Evolutionary conservation across 2,329 filamentous ascomycete species (phyloP), one percentile per base, ranked within the genome.

Genomic region (Colletotrichum sp.): DNA sequence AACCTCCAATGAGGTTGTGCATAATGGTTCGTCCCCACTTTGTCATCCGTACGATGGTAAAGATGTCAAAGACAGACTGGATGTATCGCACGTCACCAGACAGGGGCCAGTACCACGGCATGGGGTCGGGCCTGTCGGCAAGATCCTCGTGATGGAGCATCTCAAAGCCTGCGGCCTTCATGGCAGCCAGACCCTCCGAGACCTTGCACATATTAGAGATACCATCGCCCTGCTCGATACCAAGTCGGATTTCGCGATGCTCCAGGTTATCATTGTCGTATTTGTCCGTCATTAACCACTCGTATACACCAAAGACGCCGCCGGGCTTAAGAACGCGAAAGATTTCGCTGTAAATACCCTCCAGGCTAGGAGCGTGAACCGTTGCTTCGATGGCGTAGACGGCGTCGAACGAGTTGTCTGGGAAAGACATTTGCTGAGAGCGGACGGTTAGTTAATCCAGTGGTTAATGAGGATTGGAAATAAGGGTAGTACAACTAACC

Each of bases 381-480:
- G 96, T 98, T 2, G 96, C 96, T 87, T 98, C 96, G 79, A 98
- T 98, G 70, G 96, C 96, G 83, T 98, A 98, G 68, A 98, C 95
- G 71, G 95, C 95, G 80, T 98, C 96, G 85, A 98, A 98, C 12
- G 89, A 91, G 89, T 96, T 94, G 83, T 96, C 94, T 66, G 94
- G 93, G 88, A 98, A 98, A 30, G 92, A 92, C 94, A 98, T 98
- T 91, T 98, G 95, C 92, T 94, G 71, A 30, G 13, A 28, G 24
- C 8, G 3, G 26, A 16, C 12, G 43, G 26, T 72, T 66, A 68
- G 56, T 24, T 15, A 34, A 16, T n/a, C 13, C 34, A 16, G n/a
- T 30, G 6, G 6, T 24, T 38, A n/a, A 34, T 30, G 7, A 26
- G n/a, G 15, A 18, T 16, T 48, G 38, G 36, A 18, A 43, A 34